A percentile compares a stretch with the other conserved stretches of the same genome.
phyloP scores from a whole-genome alignment of 805 yeast genomes.

The Monosporozyma solicola region DNA sequence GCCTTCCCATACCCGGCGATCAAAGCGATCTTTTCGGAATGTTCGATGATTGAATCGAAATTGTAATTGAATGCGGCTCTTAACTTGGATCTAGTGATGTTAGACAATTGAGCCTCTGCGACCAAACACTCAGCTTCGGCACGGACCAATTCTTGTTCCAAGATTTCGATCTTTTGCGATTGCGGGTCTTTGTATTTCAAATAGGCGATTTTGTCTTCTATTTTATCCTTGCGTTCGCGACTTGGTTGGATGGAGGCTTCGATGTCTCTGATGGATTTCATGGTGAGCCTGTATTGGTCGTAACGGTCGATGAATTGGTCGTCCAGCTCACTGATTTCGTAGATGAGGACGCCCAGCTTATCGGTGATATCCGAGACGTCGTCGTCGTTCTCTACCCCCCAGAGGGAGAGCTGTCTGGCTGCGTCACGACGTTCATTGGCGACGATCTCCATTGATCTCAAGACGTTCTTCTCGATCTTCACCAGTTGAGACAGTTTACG shows the following conservation, averaged over 20 bases:
- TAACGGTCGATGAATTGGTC: conserved; percentile 80
- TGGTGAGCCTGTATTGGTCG: conserved; percentile 76
- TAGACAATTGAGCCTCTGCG: conserved; percentile 85
- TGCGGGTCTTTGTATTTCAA: conserved; percentile 80
- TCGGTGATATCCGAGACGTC: conserved; percentile 82
- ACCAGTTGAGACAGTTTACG: conserved; percentile 65
- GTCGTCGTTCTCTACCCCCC: conserved; percentile 87
- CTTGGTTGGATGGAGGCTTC: conserved; percentile 85
- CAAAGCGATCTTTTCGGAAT: conserved; percentile 75
- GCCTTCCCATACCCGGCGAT: conserved; percentile 90
- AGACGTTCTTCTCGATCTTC: conserved; percentile 73
- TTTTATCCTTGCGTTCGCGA: conserved; percentile 76
- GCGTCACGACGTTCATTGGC: conserved; percentile 73
- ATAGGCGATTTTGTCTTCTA: conserved; percentile 77
- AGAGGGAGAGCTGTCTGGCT: conserved; percentile 70
- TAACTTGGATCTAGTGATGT: conserved; percentile 79
- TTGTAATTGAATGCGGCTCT: conserved; percentile 78
- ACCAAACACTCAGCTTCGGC: conserved; percentile 88
- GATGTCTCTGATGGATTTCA: conserved; percentile 73
- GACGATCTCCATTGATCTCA: conserved; percentile 68
- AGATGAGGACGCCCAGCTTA: conserved; percentile 73
- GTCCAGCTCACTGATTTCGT: conserved; percentile 79
- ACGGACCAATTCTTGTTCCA: conserved; percentile 84
- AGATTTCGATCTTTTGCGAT: conserved; percentile 65
- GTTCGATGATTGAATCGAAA: conserved; percentile 78